Percentiles rank a stretch among this genome's conserved stretches.
These are phyloP conservation scores for Cronartium ribicola DNA, from an alignment of 1,284 basidiomycete species.

Conservation along the genomic window DNA sequence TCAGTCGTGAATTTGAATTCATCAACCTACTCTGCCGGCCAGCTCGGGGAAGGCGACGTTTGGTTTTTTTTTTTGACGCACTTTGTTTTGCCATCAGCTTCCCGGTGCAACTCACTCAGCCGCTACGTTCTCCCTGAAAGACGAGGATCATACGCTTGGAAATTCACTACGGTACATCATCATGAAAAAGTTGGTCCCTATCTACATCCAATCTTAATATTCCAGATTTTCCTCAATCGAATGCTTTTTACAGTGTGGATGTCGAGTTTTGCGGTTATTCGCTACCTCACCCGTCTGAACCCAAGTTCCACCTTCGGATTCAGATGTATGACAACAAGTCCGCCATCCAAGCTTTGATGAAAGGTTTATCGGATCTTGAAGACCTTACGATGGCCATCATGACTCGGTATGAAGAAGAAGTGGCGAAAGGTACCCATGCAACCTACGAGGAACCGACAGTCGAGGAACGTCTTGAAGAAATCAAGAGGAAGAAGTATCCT, in stretches of 20 bases:
- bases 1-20: neutral
- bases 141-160: constrained; percentile 52
- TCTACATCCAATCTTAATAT: neutral
- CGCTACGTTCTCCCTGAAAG: constrained; percentile 51
- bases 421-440: constrained; percentile 15
- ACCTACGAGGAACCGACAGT: constrained; percentile 28
- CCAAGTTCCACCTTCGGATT: constrained; percentile 51
- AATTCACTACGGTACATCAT: constrained; percentile 52
- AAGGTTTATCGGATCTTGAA: constrained; percentile 30
- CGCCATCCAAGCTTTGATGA: constrained; percentile 11
- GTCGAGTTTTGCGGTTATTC: constrained; percentile 53
- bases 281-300: constrained; percentile 52
- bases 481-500: constrained; percentile 36
- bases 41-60: too few relatives aligned
- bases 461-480: constrained; percentile 17
- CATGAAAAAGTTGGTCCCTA: constrained; percentile 51
- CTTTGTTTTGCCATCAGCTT: constrained; percentile 10
- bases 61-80: neutral
- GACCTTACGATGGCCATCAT: constrained; percentile 10
- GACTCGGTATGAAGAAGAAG: constrained; percentile 19
- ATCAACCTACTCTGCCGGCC: neutral
- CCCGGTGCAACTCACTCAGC: constrained; percentile 42
- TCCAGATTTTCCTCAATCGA: neutral
- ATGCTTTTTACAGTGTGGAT: constrained; percentile 46
- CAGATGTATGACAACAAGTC: constrained; percentile 51